Conservation (phyloP, 305 asterid species). For the Fraxinus floribunda region DNA sequence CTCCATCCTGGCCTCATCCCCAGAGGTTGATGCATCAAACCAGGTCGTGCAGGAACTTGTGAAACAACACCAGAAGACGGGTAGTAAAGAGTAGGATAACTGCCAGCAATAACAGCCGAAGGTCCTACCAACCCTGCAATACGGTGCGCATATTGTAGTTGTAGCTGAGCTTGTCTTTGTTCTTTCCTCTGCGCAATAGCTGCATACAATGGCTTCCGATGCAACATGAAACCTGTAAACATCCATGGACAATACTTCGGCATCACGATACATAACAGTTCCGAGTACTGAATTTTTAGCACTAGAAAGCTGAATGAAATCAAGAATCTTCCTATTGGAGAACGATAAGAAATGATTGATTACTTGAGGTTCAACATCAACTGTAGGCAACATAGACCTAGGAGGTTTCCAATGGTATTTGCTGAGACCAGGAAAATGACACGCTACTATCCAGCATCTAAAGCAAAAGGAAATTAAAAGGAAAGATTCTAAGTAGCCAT, state of each 20-base stretch:
- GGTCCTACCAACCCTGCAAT: conserved; percentile 56
- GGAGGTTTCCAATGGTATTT: background rate
- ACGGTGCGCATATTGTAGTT: conserved; percentile 53
- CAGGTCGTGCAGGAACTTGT: conserved; percentile 51
- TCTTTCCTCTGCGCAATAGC: conserved; percentile 88
- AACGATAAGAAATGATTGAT: background rate
- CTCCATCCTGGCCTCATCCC: conserved; percentile 76
- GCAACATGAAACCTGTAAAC: conserved; percentile 62
- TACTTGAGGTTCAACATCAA: background rate
- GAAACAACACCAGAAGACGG: conserved; percentile 53
- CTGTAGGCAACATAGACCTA: background rate
- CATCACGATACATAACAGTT: background rate
- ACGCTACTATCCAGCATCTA: background rate
- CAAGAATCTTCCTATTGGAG: background rate
- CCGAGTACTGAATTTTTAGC: background rate
- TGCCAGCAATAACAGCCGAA: conserved; percentile 55
- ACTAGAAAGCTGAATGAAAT: conserved; percentile 9
- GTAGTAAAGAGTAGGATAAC: conserved; percentile 64
- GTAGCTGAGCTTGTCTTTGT: conserved; percentile 71
- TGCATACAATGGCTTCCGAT: conserved; percentile 69
- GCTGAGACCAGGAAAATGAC: background rate
- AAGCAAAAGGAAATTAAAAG: background rate
- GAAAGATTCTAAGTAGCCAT: background rate
- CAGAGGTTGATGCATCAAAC: conserved; percentile 54
- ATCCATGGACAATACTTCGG: conserved; percentile 16